Evolutionary conservation across 805 yeast genomes (phyloP).

Genomic region (Cephaloascus fragrans): DNA sequence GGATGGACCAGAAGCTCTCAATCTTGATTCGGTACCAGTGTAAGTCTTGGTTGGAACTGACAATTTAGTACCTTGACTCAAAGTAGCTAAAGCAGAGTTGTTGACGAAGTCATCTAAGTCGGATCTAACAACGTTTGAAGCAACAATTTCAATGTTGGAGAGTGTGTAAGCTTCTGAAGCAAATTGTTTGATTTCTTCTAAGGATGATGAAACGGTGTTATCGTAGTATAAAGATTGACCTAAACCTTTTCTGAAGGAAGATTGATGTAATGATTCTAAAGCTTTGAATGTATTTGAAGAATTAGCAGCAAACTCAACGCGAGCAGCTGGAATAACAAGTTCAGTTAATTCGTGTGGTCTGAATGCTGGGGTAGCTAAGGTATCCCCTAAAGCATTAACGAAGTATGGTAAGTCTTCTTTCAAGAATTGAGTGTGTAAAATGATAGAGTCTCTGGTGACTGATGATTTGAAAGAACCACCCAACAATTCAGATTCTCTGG

Average conservation of each 20-base stretch:
- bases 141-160: constrained; percentile 63
- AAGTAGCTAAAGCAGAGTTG: constrained; percentile 53
- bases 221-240: constrained; percentile 77
- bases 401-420: constrained; percentile 86
- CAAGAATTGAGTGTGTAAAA: constrained; percentile 74
- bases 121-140: constrained; percentile 60
- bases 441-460: constrained; percentile 78
- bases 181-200: constrained; percentile 57
- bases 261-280: constrained; percentile 67
- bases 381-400: constrained; percentile 76
- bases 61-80: constrained; percentile 51
- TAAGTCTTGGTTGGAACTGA: constrained; percentile 29
- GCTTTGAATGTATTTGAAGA: constrained; percentile 49
- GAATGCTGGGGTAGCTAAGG: constrained; percentile 59
- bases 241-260: constrained; percentile 79
- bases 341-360: constrained; percentile 80
- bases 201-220: constrained; percentile 29
- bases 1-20: constrained; percentile 54
- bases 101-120: constrained; percentile 62
- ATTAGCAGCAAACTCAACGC: constrained; percentile 47
- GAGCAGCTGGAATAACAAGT: constrained; percentile 71
- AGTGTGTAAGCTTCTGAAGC: constrained; percentile 62
- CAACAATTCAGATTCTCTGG: constrained; percentile 88
- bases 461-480: constrained; percentile 71
- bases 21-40: constrained; percentile 62